Evolutionary conservation across 164 flowering plant species (phyloP), one percentile per base, ranked within the genome.

Genomic region (Annona squamosa): DNA sequence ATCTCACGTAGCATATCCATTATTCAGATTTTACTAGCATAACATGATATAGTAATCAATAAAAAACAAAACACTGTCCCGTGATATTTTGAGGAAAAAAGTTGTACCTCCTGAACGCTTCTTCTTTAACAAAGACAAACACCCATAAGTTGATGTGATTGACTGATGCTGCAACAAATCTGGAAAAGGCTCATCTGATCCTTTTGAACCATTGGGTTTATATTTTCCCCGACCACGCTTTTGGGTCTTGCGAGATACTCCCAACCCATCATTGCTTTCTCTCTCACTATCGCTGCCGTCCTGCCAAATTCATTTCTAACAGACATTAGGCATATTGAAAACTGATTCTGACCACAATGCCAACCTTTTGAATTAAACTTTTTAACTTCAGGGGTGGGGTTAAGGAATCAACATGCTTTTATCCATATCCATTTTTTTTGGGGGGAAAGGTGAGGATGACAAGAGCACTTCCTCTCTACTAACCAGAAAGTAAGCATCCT

Each of bases 211-310:
- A 57, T 72, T 79, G 63, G 67, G 73, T 56, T 78, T 87, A 70
- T 70, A 77, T 72, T 88, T 88, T 57, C 81, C 88, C 66, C 85
- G 91, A 46, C 79, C 81, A 70, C 87, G 92, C 74, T 88, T 92
- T 70, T 81, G 88, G 78, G 85, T 78, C 71, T 88, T 92, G 56
- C 74, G 82, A 2, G 88, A 81, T 56, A 73, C 76, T 74, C 76
- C 88, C 44, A 80, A 74, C 56, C 81, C 90, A 77, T 87, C 97
- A 81, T 89, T 83, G 80, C 91, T 87, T 80, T 91, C 97, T 73
- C 79, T 77, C 41, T 89, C 99, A 84, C 91, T 89, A 61, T 90
- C 96, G 77, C 89, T 91, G 13, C 59, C 59, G 2, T 52, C 59
- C 59, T 52, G 59, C 44, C 84, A 92, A 26, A 45, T 44, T 72